phyloP scores from a whole-genome alignment of 1,139 yeast genomes.

The Saccharomyces hybrid region DNA sequence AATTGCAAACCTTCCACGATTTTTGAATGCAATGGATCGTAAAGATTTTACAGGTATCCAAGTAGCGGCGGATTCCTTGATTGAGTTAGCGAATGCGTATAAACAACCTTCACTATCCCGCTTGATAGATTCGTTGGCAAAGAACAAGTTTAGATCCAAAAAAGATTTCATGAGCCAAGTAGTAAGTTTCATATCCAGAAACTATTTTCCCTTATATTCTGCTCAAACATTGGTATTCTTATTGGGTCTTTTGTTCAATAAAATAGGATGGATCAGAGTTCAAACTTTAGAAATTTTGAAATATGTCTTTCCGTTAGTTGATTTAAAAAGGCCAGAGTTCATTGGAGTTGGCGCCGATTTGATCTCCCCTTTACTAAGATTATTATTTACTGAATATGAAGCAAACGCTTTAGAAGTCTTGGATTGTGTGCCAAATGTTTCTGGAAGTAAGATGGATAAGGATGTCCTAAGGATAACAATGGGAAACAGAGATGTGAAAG shows the following conservation, averaged over 20 bases:
- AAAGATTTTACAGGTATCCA: constrained; percentile 47
- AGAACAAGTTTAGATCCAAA: constrained; percentile 75
- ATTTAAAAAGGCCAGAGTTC: constrained; percentile 71
- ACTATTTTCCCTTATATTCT: constrained; percentile 69
- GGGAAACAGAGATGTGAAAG: constrained; percentile 70
- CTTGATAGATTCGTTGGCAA: constrained; percentile 68
- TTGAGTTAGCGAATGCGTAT: constrained; percentile 25
- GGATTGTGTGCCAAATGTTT: constrained; percentile 77
- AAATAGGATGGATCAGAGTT: constrained; percentile 64
- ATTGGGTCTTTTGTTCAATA: constrained; percentile 72
- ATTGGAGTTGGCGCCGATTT: constrained; percentile 91
- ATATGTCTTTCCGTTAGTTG: constrained; percentile 67
- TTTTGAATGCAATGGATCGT: constrained; percentile 66
- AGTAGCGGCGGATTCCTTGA: constrained; percentile 21
- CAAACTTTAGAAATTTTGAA: constrained; percentile 75
- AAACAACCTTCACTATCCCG: constrained; percentile 58
- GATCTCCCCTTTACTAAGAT: constrained; percentile 78
- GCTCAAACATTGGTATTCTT: constrained; percentile 69
- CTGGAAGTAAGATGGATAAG: constrained; percentile 84
- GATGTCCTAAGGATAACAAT: constrained; percentile 87
- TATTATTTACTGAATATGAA: constrained; percentile 79
- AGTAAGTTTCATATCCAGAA: constrained; percentile 55
- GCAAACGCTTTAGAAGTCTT: constrained; percentile 83
- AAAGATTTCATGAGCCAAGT: constrained; percentile 82
- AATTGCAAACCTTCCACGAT: constrained; percentile 75